Evolutionary conservation across 2,329 filamentous ascomycete genomes (phyloP), one percentile per base, ranked within the genome.

Genomic region (Penicillium olsonii): DNA sequence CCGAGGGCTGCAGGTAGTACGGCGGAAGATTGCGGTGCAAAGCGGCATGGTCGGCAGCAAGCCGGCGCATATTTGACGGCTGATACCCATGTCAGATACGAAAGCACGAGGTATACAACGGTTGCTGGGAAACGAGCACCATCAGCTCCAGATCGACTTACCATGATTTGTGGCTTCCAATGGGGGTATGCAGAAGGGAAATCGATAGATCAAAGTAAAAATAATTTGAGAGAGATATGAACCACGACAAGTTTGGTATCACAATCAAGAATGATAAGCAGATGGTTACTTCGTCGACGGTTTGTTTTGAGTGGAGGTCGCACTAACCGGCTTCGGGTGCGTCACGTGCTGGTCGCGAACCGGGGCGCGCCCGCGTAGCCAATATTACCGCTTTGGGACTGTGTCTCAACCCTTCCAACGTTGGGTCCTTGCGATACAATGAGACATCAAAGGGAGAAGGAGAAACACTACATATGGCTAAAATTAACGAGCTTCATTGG

Each of bases 21-120:
- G 82, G 83, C 15, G 83, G 83, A 1, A 84, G 76, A 8, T 74
- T 67, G 50, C 74, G 77, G 58, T 82, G 79, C 11, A 86, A 72
- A 15, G 76, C 76, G 53, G 77, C 76, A 64, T 84, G 82, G 65
- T 86, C 83, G 54, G 77, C 75, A 22, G 80, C 80, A 34, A 86
- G 77, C 52, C 83, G 80, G 48, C 82, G 80, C 38, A 85, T 48
- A 38, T 64, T 66, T n/a, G 67, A 68, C 46, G 62, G 59, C 70
- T 72, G 34, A 39, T 27, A 20, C 18, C n/a, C 35, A 42, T 48
- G 47, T 58, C 42, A 55, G 49, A 37, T 40, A 40, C n/a, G 34
- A 31, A 22, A 29, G 14, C 42, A 38, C 26, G 29, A 26, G 35
- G 15, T 34, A 12, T 43, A 48, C 14, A 44, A n/a, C 10, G 39